These are phyloP conservation scores for Neodidymelliopsis sp. DNA, from an alignment of 2,329 filamentous ascomycete species.

Conservation along the genomic window DNA sequence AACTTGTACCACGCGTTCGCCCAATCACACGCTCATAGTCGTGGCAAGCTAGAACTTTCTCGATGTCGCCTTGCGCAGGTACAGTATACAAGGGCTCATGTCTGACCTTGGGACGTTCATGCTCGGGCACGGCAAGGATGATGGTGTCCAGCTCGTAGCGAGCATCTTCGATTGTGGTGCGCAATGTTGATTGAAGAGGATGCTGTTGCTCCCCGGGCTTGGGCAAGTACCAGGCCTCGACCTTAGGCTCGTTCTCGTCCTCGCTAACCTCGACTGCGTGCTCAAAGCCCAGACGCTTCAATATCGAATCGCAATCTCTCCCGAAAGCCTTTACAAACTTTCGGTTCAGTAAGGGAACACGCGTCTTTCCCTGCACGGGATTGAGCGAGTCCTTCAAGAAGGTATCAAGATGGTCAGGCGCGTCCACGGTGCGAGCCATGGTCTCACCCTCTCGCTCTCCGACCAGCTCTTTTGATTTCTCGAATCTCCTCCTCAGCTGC, in stretches of 20 bases:
- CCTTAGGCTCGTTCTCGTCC: slow-evolving; percentile 35
- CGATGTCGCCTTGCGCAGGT: slow-evolving; percentile 51
- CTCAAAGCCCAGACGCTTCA: slow-evolving; percentile 66
- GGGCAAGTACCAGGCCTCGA: slow-evolving; percentile 45
- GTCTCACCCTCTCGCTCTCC: slow-evolving; percentile 63
- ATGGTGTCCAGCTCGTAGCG: slow-evolving; percentile 64
- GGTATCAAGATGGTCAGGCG: slow-evolving; percentile 63
- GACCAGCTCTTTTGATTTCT: slow-evolving; percentile 59
- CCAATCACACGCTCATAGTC: slow-evolving; percentile 39
- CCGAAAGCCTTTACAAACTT: slow-evolving; percentile 70
- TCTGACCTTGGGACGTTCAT: slow-evolving; percentile 40
- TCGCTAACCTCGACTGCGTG: slow-evolving; percentile 43
- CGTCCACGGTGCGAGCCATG: slow-evolving; percentile 61
- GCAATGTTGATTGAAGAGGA: slow-evolving; percentile 31
- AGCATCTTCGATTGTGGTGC: slow-evolving; percentile 63
- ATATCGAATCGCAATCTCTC: slow-evolving; percentile 64
- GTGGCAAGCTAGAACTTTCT: slow-evolving; percentile 46
- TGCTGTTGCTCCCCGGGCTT: slow-evolving; percentile 29
- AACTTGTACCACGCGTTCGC: slow-evolving; percentile 37
- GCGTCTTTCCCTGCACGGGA: slow-evolving; percentile 57
- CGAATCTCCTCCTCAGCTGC: slow-evolving; percentile 61
- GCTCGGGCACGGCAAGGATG: slow-evolving; percentile 52
- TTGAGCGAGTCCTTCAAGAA: slow-evolving; percentile 68
- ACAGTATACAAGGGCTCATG: slow-evolving; percentile 41
- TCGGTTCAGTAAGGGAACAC: slow-evolving; percentile 68